Conservation (phyloP, 2,329 filamentous ascomycete genomes). For the Lachnellula cervina region DNA sequence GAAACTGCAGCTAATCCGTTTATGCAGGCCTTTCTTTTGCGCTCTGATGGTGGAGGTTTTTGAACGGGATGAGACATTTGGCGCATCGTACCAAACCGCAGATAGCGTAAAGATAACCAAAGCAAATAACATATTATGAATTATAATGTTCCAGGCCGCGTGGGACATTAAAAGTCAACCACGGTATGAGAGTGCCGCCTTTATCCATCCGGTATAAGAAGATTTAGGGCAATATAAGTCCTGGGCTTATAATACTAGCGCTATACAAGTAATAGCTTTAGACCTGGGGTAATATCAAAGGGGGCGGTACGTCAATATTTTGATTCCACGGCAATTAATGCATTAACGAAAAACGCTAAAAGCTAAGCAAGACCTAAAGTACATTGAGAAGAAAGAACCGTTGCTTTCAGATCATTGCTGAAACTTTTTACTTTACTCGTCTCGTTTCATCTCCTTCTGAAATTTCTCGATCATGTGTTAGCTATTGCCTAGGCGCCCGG, state of each 20-base stretch:
- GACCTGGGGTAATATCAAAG: too few relatives aligned
- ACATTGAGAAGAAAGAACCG: slow-evolving; percentile 9
- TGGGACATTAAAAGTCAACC: too few relatives aligned
- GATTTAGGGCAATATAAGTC: too few relatives aligned
- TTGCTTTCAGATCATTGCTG: neutral
- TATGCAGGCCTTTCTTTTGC: slow-evolving; percentile 1
- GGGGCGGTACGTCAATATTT: too few relatives aligned
- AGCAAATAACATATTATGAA: too few relatives aligned
- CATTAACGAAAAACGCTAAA: slow-evolving; percentile 20
- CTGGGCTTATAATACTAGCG: too few relatives aligned
- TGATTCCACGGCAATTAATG: slow-evolving; percentile 1
- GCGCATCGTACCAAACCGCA: too few relatives aligned
- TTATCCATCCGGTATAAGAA: too few relatives aligned
- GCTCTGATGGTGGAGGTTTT: slow-evolving; percentile 4
- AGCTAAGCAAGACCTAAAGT: slow-evolving; percentile 18
- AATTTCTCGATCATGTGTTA: neutral
- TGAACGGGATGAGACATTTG: neutral
- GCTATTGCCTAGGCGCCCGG: neutral
- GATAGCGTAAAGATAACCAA: too few relatives aligned
- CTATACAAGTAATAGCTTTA: too few relatives aligned
- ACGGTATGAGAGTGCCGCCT: too few relatives aligned
- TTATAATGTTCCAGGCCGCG: too few relatives aligned
- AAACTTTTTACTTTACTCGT: neutral
- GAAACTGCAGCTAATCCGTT: neutral
- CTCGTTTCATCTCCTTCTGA: neutral